phyloP scores from a whole-genome alignment of 345 rosid genomes.

The Aurinia saxatilis region DNA sequence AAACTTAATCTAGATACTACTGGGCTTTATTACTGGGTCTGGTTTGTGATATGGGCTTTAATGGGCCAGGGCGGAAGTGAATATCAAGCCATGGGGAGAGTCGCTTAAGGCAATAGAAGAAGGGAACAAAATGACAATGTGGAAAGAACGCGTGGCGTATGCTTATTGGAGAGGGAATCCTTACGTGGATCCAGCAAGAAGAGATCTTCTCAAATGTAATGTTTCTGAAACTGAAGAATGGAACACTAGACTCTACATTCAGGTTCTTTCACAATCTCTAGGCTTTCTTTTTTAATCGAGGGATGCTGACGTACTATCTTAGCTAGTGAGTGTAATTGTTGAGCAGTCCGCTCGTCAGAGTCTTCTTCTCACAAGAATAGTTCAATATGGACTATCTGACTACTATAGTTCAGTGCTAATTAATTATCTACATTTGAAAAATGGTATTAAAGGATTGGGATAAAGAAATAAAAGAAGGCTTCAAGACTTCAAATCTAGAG shows the following conservation, averaged over 20 bases:
- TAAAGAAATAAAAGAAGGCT: conserved; percentile 32
- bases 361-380: too few species aligned
- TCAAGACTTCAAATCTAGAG: conserved; percentile 40
- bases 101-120: conserved; percentile 29
- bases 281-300: too few species aligned
- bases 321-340: too few species aligned
- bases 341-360: too few species aligned
- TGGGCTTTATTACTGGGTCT: too few species aligned
- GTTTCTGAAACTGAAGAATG: conserved; percentile 23
- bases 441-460: conserved; percentile 38
- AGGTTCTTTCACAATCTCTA: conserved; percentile 1
- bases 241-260: conserved; percentile 33
- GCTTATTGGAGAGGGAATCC: conserved; percentile 66
- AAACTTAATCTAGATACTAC: not conserved
- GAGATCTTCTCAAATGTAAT: conserved; percentile 37
- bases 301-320: too few species aligned
- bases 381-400: too few species aligned
- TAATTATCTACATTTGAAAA: not conserved
- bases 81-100: conserved; percentile 35
- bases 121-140: conserved; percentile 28
- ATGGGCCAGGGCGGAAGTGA: conserved; percentile 42
- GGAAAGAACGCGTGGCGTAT: conserved; percentile 45
- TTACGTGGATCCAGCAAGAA: conserved; percentile 24
- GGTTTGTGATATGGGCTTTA: not conserved
- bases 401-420: not conserved